These are phyloP conservation scores for Tetrahymena borealis DNA, from an alignment of 73 alveolate species.

Conservation along the genomic window DNA sequence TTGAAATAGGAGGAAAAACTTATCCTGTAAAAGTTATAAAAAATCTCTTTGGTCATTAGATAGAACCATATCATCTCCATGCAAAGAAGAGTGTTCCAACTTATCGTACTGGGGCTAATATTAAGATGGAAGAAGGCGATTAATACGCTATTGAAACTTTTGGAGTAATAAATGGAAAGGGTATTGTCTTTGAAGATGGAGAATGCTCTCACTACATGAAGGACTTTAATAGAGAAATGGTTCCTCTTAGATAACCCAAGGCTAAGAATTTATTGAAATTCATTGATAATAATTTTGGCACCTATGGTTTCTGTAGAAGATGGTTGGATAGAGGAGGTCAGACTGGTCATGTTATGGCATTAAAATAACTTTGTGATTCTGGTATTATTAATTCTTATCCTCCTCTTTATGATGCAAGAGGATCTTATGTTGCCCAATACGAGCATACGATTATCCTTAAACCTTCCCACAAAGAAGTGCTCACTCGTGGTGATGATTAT, in stretches of 20 bases:
- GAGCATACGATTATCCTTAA: conserved; percentile 92
- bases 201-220: conserved; percentile 95
- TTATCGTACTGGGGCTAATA: conserved; percentile 75
- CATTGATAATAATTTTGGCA: conserved; percentile 74
- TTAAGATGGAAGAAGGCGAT: conserved; percentile 95
- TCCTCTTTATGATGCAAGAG: conserved; percentile 63
- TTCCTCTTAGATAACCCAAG: conserved; percentile 73
- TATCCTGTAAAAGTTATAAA: conserved; percentile 77
- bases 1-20: conserved; percentile 79
- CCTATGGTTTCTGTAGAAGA: conserved; percentile 92
- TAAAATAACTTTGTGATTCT: conserved; percentile 73
- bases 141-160: conserved; percentile 96
- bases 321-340: conserved; percentile 87
- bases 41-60: conserved; percentile 90
- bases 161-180: conserved; percentile 95
- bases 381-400: conserved; percentile 77
- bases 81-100: conserved; percentile 95
- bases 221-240: conserved; percentile 62
- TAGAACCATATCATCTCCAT: conserved; percentile 84
- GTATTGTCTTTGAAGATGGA: conserved; percentile 79
- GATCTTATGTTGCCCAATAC: conserved; percentile 89
- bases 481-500: conserved; percentile 95
- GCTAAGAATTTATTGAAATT: conserved; percentile 77
- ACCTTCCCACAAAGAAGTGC: conserved; percentile 93
- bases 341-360: conserved; percentile 67